Evolutionary conservation across 1,284 basidiomycete species (phyloP).

Genomic region (Leccinum solheimii): DNA sequence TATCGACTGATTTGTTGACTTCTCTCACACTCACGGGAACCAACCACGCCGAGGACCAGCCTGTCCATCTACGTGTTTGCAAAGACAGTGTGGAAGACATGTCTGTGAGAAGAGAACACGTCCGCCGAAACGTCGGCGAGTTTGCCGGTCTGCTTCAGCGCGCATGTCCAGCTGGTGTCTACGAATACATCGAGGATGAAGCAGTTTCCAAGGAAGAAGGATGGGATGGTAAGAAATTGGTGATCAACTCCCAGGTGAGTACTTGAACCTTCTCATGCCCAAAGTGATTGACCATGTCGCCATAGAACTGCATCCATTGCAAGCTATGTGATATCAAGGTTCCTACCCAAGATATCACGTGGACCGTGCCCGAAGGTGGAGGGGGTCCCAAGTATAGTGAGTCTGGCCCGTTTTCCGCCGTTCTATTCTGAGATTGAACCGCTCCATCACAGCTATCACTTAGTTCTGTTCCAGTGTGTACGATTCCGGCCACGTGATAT

Average conservation of each 20-base stretch:
- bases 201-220: slow-evolving; percentile 51
- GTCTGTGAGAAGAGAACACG: slow-evolving; percentile 62
- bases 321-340: slow-evolving; percentile 94
- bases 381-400: slow-evolving; percentile 87
- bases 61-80: slow-evolving; percentile 81
- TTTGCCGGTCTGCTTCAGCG: slow-evolving; percentile 87
- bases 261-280: background rate
- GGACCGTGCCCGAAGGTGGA: slow-evolving; percentile 92
- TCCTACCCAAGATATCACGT: slow-evolving; percentile 91
- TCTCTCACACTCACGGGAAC: slow-evolving; percentile 91
- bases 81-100: slow-evolving; percentile 52
- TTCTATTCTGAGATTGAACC: background rate
- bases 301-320: slow-evolving; percentile 86
- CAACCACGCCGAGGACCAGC: slow-evolving; percentile 97
- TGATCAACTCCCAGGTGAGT: slow-evolving; percentile 92
- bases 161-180: slow-evolving; percentile 95
- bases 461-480: slow-evolving; percentile 3
- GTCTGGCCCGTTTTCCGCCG: background rate
- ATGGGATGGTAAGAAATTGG: slow-evolving; percentile 83
- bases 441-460: slow-evolving; percentile 15
- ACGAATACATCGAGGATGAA: slow-evolving; percentile 91
- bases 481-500: background rate
- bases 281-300: background rate
- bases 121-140: slow-evolving; percentile 73
- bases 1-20: slow-evolving; percentile 94